Evolutionary conservation across 495 filamentous ascomycete species (phyloP).

Genomic region (Penicillium steckii): DNA sequence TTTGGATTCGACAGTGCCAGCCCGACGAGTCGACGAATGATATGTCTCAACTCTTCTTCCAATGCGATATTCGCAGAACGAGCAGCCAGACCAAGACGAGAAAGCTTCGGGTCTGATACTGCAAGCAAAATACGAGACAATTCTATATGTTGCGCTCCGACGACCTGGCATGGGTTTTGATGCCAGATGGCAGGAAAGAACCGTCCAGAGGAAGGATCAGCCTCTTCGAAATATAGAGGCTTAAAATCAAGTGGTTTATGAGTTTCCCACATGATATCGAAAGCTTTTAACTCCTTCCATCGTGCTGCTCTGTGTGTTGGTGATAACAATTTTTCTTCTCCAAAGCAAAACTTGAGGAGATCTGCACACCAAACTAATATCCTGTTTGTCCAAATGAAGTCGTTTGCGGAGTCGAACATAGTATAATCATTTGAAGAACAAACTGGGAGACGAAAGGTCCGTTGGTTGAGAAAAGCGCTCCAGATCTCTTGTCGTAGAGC

Average conservation of each 20-base stretch:
- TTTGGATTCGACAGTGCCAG: conserved; percentile 19
- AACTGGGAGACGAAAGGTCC: conserved; percentile 21
- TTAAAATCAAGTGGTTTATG: conserved; percentile 12
- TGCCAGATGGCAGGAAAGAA: conserved; percentile 35
- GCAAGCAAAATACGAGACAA: conserved; percentile 34
- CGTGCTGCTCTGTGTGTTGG: not conserved
- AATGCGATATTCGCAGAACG: conserved; percentile 9
- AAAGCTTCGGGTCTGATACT: conserved; percentile 31
- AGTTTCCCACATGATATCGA: conserved; percentile 3
- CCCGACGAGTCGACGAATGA: conserved; percentile 14
- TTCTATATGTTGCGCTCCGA: conserved; percentile 35
- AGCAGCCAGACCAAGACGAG: conserved; percentile 26
- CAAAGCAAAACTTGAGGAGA: conserved; percentile 27
- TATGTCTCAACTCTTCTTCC: conserved; percentile 10
- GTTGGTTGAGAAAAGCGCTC: conserved; percentile 33
- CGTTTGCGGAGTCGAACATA: conserved; percentile 20
- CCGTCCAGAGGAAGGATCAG: conserved; percentile 5
- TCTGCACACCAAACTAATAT: conserved; percentile 26
- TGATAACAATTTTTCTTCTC: conserved; percentile 7
- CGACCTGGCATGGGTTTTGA: conserved; percentile 26
- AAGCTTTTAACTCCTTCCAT: conserved; percentile 3
- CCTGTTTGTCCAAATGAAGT: conserved; percentile 28
- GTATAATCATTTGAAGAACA: conserved; percentile 14
- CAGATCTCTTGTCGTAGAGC: conserved; percentile 35
- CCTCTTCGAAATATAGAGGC: conserved; percentile 12